Percentiles rank a stretch among this genome's conserved stretches.
phyloP scores from a whole-genome alignment of 179 eudicot genomes.

The Spergularia azorica region DNA sequence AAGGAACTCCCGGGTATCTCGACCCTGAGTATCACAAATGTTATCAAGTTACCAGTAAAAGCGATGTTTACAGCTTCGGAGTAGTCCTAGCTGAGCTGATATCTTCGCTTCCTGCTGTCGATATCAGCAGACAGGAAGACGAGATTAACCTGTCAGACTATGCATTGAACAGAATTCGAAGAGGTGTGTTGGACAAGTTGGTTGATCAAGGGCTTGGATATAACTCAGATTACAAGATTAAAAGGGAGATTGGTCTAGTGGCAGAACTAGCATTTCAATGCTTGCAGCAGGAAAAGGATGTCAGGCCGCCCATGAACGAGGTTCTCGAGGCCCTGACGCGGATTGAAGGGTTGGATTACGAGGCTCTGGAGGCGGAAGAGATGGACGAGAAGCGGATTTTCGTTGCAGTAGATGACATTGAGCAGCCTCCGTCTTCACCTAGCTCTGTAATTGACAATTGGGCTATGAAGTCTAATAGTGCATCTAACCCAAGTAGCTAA shows the following conservation, averaged over 20 bases:
- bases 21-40: slow-evolving; percentile 66
- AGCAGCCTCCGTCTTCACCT: slow-evolving; percentile 13
- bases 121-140: slow-evolving; percentile 42
- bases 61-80: slow-evolving; percentile 86
- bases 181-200: slow-evolving; percentile 39
- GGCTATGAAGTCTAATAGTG: slow-evolving; percentile 21
- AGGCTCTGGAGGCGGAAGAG: slow-evolving; percentile 33
- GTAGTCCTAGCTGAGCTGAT: slow-evolving; percentile 79
- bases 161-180: slow-evolving; percentile 60
- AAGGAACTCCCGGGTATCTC: slow-evolving; percentile 77
- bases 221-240: slow-evolving; percentile 36
- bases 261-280: slow-evolving; percentile 53
- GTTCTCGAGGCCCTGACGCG: slow-evolving; percentile 38
- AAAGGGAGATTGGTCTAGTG: slow-evolving; percentile 42
- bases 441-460: slow-evolving; percentile 21
- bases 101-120: slow-evolving; percentile 73
- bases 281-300: slow-evolving; percentile 55
- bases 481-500: slow-evolving; percentile 22
- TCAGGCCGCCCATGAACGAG: slow-evolving; percentile 62
- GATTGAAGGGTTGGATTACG: slow-evolving; percentile 34
- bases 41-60: slow-evolving; percentile 63
- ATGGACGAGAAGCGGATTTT: slow-evolving; percentile 12
- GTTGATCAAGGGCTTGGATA: slow-evolving; percentile 51
- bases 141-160: slow-evolving; percentile 63
- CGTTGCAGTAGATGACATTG: not conserved